Evolutionary conservation across 345 rosid genomes (phyloP).

Genomic region (Leavenworthia alabamica): DNA sequence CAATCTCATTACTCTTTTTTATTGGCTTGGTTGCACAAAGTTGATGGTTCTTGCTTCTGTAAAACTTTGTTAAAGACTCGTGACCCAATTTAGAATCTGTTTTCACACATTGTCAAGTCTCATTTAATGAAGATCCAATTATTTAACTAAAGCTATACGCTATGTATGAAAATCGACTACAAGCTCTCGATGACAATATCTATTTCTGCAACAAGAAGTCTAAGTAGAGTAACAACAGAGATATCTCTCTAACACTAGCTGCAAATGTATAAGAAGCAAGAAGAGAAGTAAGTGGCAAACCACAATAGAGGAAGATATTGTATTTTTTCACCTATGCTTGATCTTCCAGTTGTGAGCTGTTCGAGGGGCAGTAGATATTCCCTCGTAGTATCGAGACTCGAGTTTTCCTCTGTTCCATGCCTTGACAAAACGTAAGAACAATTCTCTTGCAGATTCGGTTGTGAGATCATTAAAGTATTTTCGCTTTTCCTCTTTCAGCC

Average conservation of each 20-base stretch:
- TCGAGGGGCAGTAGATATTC: constrained; percentile 68
- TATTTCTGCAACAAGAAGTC: constrained; percentile 8
- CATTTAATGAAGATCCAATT: background rate
- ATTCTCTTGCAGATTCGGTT: constrained; percentile 59
- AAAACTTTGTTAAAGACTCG: constrained; percentile 4
- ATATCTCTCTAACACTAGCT: background rate
- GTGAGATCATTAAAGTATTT: constrained; percentile 77
- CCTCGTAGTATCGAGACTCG: constrained; percentile 66
- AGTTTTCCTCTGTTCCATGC: constrained; percentile 81
- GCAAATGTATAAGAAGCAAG: background rate
- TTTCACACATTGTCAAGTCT: background rate
- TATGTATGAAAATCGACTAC: background rate
- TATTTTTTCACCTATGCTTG: constrained; percentile 31
- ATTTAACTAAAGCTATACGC: background rate
- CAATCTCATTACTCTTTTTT: background rate
- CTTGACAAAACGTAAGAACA: constrained; percentile 56
- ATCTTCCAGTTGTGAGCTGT: constrained; percentile 81
- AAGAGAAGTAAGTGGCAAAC: background rate
- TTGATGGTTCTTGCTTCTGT: constrained; percentile 6
- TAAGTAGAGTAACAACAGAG: background rate
- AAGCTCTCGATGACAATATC: too few species aligned
- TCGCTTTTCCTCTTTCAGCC: constrained; percentile 80
- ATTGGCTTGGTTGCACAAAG: background rate
- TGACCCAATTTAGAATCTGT: background rate
- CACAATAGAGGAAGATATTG: background rate